Conservation (phyloP, 805 yeast genomes). For the Starmerella geochares region DNA sequence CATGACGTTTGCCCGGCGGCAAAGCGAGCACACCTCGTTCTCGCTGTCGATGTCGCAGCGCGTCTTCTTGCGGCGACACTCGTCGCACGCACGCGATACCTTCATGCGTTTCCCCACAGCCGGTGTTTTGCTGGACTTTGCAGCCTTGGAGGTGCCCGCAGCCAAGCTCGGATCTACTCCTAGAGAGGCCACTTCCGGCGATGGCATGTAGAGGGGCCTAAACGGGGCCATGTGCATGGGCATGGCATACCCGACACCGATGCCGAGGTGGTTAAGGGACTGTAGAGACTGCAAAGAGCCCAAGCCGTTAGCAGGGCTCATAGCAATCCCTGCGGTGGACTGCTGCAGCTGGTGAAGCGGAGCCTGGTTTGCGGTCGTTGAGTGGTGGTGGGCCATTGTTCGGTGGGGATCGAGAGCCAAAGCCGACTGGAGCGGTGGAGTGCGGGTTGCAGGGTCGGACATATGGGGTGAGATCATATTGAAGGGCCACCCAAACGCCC, state of each 20-base stretch:
- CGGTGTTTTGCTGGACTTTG: neutral
- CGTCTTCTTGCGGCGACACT: constrained; percentile 38
- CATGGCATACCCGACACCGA: constrained; percentile 5
- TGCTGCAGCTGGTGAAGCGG: neutral
- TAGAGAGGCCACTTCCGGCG: neutral
- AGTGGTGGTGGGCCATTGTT: neutral
- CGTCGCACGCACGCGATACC: constrained; percentile 28
- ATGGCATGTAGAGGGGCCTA: constrained; percentile 2
- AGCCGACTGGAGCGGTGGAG: neutral
- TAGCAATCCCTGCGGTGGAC: neutral
- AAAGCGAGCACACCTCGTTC: constrained; percentile 38
- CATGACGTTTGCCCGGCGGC: constrained; percentile 41
- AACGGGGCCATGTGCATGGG: constrained; percentile 7
- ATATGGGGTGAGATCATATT: neutral
- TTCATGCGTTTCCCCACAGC: constrained; percentile 24
- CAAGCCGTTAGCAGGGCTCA: neutral
- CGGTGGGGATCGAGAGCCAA: neutral
- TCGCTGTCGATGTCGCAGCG: constrained; percentile 34
- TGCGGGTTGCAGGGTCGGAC: neutral
- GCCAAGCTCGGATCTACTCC: neutral
- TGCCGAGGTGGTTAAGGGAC: neutral
- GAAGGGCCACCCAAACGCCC: neutral
- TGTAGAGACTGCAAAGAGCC: neutral
- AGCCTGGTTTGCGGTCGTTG: neutral
- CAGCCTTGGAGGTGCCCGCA: neutral